Percentiles rank a stretch among this genome's conserved stretches.
phyloP scores from a whole-genome alignment of 805 yeast species.

The Kockiozyma suomiensis region DNA sequence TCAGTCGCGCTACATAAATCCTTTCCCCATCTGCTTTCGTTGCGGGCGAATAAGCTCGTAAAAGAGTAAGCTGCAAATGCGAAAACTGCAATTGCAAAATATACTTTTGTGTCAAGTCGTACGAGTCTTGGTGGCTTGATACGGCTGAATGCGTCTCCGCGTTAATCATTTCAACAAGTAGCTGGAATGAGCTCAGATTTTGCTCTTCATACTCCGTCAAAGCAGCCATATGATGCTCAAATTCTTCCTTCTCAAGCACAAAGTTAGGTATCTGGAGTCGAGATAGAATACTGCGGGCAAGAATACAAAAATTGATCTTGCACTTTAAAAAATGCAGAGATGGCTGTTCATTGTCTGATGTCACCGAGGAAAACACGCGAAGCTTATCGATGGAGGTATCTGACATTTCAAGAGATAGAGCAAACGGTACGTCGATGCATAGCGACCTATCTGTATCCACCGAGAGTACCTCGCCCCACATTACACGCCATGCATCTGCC shows the following conservation, averaged over 20 bases:
- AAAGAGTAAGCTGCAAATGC: slow-evolving; percentile 17
- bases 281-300: slow-evolving; percentile 17
- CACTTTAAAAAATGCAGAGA: slow-evolving; percentile 16
- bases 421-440: slow-evolving; percentile 29
- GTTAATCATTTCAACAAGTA: slow-evolving; percentile 26
- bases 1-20: background rate
- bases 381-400: slow-evolving; percentile 21
- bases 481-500: slow-evolving; percentile 34
- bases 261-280: slow-evolving; percentile 7
- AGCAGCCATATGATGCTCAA: background rate
- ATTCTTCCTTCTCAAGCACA: slow-evolving; percentile 11
- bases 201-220: slow-evolving; percentile 21
- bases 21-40: background rate
- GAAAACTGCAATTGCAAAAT: slow-evolving; percentile 21
- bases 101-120: slow-evolving; percentile 28
- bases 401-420: slow-evolving; percentile 20
- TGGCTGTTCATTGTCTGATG: slow-evolving; percentile 21
- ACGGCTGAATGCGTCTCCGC: slow-evolving; percentile 22
- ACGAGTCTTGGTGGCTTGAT: slow-evolving; percentile 26
- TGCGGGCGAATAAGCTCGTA: slow-evolving; percentile 16
- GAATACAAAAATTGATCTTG: slow-evolving; percentile 13
- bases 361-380: background rate
- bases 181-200: slow-evolving; percentile 27
- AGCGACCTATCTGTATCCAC: slow-evolving; percentile 35
- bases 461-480: slow-evolving; percentile 37